Evolutionary conservation across 2,329 filamentous ascomycete genomes (phyloP).

Genomic region (Paramyrothecium roridum): DNA sequence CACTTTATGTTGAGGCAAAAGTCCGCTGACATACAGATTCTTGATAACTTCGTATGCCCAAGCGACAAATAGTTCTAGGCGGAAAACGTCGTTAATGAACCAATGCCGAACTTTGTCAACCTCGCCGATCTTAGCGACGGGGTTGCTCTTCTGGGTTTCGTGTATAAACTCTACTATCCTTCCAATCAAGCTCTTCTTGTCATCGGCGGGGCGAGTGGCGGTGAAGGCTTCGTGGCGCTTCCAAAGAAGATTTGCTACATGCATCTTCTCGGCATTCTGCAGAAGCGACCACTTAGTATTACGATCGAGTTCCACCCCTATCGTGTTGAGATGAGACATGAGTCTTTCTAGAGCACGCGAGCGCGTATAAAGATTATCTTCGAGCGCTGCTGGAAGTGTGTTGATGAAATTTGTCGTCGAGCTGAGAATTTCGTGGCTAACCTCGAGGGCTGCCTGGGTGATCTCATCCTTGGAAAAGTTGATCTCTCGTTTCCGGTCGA

Average conservation of each 20-base stretch:
- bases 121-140: constrained; percentile 63
- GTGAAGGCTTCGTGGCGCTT: constrained; percentile 71
- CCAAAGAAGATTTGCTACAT: constrained; percentile 78
- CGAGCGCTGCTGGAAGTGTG: constrained; percentile 69
- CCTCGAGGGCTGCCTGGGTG: constrained; percentile 69
- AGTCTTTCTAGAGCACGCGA: constrained; percentile 72
- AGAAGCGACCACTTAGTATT: constrained; percentile 75
- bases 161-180: constrained; percentile 75
- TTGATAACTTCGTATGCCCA: constrained; percentile 79
- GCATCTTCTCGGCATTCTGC: constrained; percentile 88
- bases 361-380: constrained; percentile 74
- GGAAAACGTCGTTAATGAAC: constrained; percentile 74
- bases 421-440: constrained; percentile 79
- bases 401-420: constrained; percentile 75
- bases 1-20: constrained; percentile 51
- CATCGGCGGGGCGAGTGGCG: constrained; percentile 52
- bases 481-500: constrained; percentile 65
- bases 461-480: constrained; percentile 69
- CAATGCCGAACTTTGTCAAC: constrained; percentile 80
- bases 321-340: constrained; percentile 65
- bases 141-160: constrained; percentile 69
- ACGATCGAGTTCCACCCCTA: constrained; percentile 64
- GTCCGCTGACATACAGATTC: constrained; percentile 61
- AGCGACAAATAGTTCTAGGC: constrained; percentile 71
- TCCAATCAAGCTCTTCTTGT: constrained; percentile 68